phyloP scores from a whole-genome alignment of 1,284 basidiomycete species.

The Fomitopsis schrenkii region DNA sequence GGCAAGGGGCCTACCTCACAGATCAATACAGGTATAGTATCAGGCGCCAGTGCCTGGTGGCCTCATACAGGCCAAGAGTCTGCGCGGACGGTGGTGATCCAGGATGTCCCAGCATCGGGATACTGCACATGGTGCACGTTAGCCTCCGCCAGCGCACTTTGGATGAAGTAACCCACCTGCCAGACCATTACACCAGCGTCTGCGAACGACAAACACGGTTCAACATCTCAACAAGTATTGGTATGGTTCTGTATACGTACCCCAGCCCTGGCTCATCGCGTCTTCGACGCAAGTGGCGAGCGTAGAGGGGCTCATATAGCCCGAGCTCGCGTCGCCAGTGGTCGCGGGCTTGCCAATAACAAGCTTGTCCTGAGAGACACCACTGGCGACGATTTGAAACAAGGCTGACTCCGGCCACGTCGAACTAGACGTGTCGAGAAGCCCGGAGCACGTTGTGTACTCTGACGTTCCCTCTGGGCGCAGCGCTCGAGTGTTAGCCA shows the following conservation, averaged over 20 bases:
- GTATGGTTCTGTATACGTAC: conserved; percentile 30
- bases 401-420: conserved; percentile 47
- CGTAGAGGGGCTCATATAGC: conserved; percentile 48
- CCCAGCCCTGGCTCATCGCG: conserved; percentile 55
- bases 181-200: conserved; percentile 41
- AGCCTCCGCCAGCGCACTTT: background rate
- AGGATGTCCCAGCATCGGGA: conserved; percentile 41
- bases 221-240: no score
- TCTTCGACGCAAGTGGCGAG: conserved; percentile 51
- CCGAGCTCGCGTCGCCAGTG: conserved; percentile 49
- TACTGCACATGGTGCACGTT: conserved; percentile 24
- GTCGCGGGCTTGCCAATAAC: conserved; percentile 64
- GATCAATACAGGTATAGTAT: no score
- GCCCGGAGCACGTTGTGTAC: conserved; percentile 52
- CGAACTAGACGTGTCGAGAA: conserved; percentile 48
- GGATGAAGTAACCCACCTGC: conserved; percentile 19
- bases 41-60: no score
- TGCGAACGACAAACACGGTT: background rate
- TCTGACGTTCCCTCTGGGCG: conserved; percentile 47
- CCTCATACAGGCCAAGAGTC: conserved; percentile 24
- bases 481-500: background rate
- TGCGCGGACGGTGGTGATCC: conserved; percentile 38
- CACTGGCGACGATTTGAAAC: conserved; percentile 61
- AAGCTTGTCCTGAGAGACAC: conserved; percentile 45
- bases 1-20: no score